Evolutionary conservation across 495 filamentous ascomycete species (phyloP), one percentile per base, ranked within the genome.

Genomic region (Penicillium dipodomyicola): DNA sequence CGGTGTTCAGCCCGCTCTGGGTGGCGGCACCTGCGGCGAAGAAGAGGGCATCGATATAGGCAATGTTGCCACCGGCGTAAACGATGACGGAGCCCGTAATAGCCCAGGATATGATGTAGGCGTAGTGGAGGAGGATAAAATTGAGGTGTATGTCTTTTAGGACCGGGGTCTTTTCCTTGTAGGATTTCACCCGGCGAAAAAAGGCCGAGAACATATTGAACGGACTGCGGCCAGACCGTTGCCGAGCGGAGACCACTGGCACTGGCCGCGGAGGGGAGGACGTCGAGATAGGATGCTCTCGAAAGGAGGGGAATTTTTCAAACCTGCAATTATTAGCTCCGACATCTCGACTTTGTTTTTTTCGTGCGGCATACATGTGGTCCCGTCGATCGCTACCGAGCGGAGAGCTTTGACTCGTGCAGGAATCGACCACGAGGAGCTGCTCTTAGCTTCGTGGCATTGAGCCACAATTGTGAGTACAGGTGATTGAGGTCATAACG

Each of bases 41-140:
- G 77, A 96, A 91, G 17, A 99, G 81, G 14, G 92, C 89, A 79
- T 99, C 92, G 57, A 92, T 90, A 63, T 95, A 99, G 7, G 71
- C 57, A 40, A 99, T 65, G 7, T 80, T 64, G 15, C 78, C 79
- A 14, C 67, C 70, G n/a, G 81, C 77, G 57, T 81, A 96, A 15
- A 97, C 63, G 10, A 96, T 75, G 56, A 97, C 67, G 3, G 92
- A 96, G 5, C 85, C 86, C 43, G 91, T 15, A 33, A 99, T 68
- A 2, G 73, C 77, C 67, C 86, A 78, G 45, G 75, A 71, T 22
- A 96, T 81, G 49, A 99, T 84, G 70, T 91, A 97, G 49, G 85
- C 74, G 70, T 97, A 96, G 65, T 97, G 92, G 11, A 87, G 73
- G 5, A 89, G 83, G 41, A 96, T 92, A 67, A 96, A 97, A 68